phyloP scores from a whole-genome alignment of 1,284 basidiomycete species.

The Violaceomyces palustris region DNA sequence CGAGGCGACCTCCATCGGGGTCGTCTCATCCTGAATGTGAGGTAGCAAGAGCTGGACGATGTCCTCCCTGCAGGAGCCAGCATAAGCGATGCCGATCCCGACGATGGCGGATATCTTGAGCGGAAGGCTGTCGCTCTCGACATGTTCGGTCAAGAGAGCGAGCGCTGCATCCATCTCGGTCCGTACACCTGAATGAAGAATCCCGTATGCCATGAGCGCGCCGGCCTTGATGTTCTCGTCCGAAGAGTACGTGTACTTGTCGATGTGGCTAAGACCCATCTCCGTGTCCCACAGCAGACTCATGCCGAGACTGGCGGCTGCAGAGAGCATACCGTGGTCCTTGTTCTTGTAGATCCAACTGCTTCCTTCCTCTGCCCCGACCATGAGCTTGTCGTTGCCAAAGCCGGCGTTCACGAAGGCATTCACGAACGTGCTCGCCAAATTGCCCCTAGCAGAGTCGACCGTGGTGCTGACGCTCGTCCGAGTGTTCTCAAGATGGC shows the following conservation, averaged over 20 bases:
- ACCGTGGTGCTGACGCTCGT: constrained; percentile 58
- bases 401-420: constrained; percentile 99
- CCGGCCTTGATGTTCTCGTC: constrained; percentile 98
- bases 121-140: constrained; percentile 77
- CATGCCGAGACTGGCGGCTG: constrained; percentile 87
- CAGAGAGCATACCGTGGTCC: constrained; percentile 97
- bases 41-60: constrained; percentile 55
- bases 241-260: constrained; percentile 94
- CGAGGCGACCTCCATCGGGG: constrained; percentile 81
- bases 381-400: constrained; percentile 98
- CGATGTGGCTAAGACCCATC: constrained; percentile 84
- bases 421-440: constrained; percentile 96
- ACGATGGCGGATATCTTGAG: constrained; percentile 81
- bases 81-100: constrained; percentile 75
- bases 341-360: constrained; percentile 99
- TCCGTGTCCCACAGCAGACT: constrained; percentile 96
- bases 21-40: constrained; percentile 48
- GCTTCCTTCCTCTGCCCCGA: constrained; percentile 87
- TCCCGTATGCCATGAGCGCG: constrained; percentile 87
- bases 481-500: constrained; percentile 73
- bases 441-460: constrained; percentile 88
- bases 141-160: constrained; percentile 83
- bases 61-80: constrained; percentile 84
- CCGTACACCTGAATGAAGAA: constrained; percentile 82
- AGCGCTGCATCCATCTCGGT: constrained; percentile 91